Percentiles rank a stretch among this genome's conserved stretches.
Conservation (phyloP, 768 basidiomycete genomes). For the Sarcodon sp. region DNA sequence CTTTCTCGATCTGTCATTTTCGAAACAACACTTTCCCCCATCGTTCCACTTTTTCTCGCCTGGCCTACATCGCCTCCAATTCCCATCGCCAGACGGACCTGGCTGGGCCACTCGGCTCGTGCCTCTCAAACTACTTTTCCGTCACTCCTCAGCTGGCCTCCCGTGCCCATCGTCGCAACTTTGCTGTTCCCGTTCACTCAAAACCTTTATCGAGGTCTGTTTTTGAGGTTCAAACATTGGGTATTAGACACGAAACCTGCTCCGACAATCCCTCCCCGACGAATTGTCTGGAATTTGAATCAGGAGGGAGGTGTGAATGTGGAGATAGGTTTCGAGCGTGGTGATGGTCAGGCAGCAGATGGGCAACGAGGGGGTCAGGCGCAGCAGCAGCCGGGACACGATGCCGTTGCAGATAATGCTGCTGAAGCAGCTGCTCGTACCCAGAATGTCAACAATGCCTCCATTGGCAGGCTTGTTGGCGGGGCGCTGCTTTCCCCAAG, state of each 20-base stretch:
- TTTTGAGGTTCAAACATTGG: conserved; percentile 9
- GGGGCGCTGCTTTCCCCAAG: conserved; percentile 59
- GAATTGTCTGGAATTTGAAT: conserved; percentile 12
- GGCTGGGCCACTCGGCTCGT: neutral
- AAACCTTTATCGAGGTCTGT: conserved; percentile 11
- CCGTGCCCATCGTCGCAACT: conserved; percentile 16
- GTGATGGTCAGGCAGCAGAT: conserved; percentile 2
- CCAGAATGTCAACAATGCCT: conserved; percentile 42
- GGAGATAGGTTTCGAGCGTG: conserved; percentile 9
- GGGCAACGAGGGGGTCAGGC: conserved; percentile 9
- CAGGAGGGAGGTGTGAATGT: conserved; percentile 10
- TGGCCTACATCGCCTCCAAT: conserved; percentile 17
- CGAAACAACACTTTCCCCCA: conserved; percentile 11
- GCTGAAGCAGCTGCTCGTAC: conserved; percentile 41
- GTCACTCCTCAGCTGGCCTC: conserved; percentile 18
- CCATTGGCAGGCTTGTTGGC: conserved; percentile 53
- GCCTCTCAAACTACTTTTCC: neutral
- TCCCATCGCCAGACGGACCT: neutral
- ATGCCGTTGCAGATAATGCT: conserved; percentile 17
- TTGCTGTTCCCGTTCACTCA: conserved; percentile 16
- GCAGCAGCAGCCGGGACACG: conserved; percentile 7
- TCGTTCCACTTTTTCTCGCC: conserved; percentile 18
- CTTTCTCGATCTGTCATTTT: conserved; percentile 30
- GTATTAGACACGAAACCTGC: conserved; percentile 10
- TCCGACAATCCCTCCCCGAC: conserved; percentile 6